A percentile compares a stretch with the other conserved stretches of the same genome.
phyloP scores from a whole-genome alignment of 2,329 filamentous ascomycete species.

The Fusarium aywerte region DNA sequence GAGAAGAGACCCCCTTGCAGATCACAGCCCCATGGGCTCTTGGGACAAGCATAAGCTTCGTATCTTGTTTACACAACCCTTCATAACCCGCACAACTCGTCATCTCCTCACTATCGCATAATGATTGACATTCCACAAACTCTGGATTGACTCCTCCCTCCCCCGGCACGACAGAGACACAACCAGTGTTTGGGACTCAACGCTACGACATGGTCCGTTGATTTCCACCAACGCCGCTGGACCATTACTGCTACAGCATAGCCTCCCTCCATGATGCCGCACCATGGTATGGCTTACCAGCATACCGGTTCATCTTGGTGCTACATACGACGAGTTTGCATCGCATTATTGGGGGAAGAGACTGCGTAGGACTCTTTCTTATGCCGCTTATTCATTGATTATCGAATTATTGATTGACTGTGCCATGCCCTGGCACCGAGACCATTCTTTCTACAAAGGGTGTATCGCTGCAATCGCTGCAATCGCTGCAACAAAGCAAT shows the following conservation, averaged over 20 bases:
- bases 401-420: slow-evolving; percentile 5
- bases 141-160: slow-evolving; percentile 26
- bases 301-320: slow-evolving; percentile 16
- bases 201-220: slow-evolving; percentile 38
- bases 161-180: slow-evolving; percentile 44
- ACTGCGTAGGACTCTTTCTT: not conserved
- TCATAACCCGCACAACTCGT: slow-evolving; percentile 33
- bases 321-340: not conserved
- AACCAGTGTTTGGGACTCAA: slow-evolving; percentile 39
- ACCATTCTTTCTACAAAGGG: slow-evolving; percentile 35
- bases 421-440: slow-evolving; percentile 29
- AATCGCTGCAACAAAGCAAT: slow-evolving; percentile 34
- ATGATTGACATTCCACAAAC: slow-evolving; percentile 29
- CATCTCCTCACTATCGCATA: slow-evolving; percentile 9
- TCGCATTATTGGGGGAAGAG: not conserved
- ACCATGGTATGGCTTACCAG: slow-evolving; percentile 17
- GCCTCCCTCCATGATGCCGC: slow-evolving; percentile 13
- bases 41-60: slow-evolving; percentile 7
- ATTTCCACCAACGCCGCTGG: slow-evolving; percentile 34
- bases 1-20: slow-evolving; percentile 19
- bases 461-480: slow-evolving; percentile 21
- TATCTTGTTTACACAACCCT: slow-evolving; percentile 1
- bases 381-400: not conserved
- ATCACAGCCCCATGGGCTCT: not conserved
- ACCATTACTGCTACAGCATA: slow-evolving; percentile 3